Base-by-base conservation (phyloP, 805 yeast species). In the Metschnikowia shivogae region DNA sequence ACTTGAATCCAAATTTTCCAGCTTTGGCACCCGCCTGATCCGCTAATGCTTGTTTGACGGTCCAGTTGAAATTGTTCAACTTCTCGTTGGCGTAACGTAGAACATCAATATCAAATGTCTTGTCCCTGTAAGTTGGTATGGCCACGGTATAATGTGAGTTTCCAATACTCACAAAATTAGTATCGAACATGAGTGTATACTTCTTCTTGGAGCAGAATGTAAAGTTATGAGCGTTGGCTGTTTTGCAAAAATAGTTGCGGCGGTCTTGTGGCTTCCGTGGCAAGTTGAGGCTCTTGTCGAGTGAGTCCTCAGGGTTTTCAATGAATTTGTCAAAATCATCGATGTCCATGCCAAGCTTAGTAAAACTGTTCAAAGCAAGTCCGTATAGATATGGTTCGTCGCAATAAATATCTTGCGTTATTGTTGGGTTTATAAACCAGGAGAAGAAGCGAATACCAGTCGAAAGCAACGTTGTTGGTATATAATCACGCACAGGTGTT, bases 301-400 rank as follows among this genome's bases (percentile, higher is more conserved):
- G 53, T 31, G 46, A 47, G 44, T 68, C 74, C 6, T 53, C 34
- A 2, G 47, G 32, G 26, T 32, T 30, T 6, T 20, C 10, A 0
- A 44, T 1, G 17, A 51, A 44, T 4, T 36, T 39, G 14, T 32
- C 29, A 9, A 39, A 32, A 34, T 48, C 54, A 29, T 51, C 40
- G 11, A 44, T 39, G 20, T 26, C 56, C 17, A 60, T 62, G 5
- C 69, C 61, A 34, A 82, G 62, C 36, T 63, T 68, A 17, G 81
- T 80, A 55, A 83, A 74, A 42, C 84, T 76, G 40, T 80, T 73
- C 47, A 82, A 61, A 0, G 79, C 83, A 35, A 76, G 72, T 1
- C 88, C 87, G 51, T 82, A 83, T 11, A 84, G 59, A 55, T 65
- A 83, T 1, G 89, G 89, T 53, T 72, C 69, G 36, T 81, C 86